Percentiles rank a stretch among this genome's conserved stretches.
phyloP scores from a whole-genome alignment of 306 rosid genomes.

The Cucurbita moschata region DNA sequence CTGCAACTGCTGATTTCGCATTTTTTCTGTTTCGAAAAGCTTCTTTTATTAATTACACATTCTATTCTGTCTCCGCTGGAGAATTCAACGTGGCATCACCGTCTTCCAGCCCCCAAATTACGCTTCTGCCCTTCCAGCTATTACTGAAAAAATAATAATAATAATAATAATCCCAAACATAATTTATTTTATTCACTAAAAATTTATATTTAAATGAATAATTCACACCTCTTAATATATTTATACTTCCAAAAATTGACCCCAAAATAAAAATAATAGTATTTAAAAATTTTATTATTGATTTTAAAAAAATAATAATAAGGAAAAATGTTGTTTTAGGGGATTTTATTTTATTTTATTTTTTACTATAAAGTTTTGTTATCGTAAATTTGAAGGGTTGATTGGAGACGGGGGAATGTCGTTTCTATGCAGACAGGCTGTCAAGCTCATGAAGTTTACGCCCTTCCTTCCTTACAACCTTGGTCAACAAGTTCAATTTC shows the following conservation, averaged over 20 bases:
- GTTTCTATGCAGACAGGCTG: conserved; percentile 15
- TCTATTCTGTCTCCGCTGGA: not conserved
- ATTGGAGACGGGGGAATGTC: conserved; percentile 14
- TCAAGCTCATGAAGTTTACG: conserved; percentile 19
- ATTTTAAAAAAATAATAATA: too few species aligned
- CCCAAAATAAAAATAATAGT: too few species aligned
- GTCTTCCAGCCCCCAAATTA: not conserved
- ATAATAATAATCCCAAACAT: too few species aligned
- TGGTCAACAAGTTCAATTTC: not conserved
- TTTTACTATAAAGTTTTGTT: not conserved
- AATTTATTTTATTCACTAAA: too few species aligned
- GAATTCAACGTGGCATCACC: conserved; percentile 2
- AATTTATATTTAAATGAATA: too few species aligned
- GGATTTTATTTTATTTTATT: not conserved
- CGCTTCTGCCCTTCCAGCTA: not conserved
- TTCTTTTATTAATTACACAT: not conserved
- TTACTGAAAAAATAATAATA: too few species aligned
- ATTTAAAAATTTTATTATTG: too few species aligned
- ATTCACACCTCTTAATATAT: too few species aligned
- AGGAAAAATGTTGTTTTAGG: too few species aligned
- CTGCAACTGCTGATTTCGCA: conserved; percentile 11
- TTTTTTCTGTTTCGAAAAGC: not conserved
- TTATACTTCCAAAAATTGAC: too few species aligned
- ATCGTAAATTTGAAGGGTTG: not conserved
- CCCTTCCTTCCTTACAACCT: conserved; percentile 4